phyloP scores from a whole-genome alignment of 2,329 filamentous ascomycete genomes.

The Sporothrix humicola region DNA sequence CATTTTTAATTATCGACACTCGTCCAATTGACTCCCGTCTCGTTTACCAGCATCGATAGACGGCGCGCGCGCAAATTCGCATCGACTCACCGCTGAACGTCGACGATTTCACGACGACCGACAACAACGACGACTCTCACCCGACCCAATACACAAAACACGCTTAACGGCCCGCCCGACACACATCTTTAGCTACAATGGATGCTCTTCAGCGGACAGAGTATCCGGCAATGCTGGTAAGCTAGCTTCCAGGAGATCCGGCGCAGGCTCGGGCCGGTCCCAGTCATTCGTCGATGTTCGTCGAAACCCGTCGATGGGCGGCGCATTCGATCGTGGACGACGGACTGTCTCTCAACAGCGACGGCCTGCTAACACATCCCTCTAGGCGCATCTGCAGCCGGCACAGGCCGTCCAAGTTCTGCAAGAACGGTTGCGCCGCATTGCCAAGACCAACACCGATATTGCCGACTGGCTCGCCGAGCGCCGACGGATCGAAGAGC shows the following conservation, averaged over 20 bases:
- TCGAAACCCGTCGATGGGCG: too few relatives aligned
- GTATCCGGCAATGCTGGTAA: slow-evolving; percentile 93
- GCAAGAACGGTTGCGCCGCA: slow-evolving; percentile 85
- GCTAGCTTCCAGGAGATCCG: slow-evolving; percentile 34
- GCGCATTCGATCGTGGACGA: not conserved
- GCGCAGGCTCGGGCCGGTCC: too few relatives aligned
- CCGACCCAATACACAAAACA: not conserved
- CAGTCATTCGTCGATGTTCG: too few relatives aligned
- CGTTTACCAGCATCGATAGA: not conserved
- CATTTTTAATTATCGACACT: not conserved
- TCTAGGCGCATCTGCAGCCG: slow-evolving; percentile 79
- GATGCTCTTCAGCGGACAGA: slow-evolving; percentile 82
- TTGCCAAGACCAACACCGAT: slow-evolving; percentile 83
- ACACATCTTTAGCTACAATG: slow-evolving; percentile 49
- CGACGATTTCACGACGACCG: slow-evolving; percentile 1
- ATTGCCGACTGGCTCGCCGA: slow-evolving; percentile 76
- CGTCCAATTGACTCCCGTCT: too few relatives aligned
- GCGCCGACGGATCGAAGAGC: slow-evolving; percentile 87
- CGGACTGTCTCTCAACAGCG: too few relatives aligned
- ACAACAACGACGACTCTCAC: not conserved
- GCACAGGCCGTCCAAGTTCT: slow-evolving; percentile 80
- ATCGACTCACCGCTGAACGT: not conserved
- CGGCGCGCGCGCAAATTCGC: not conserved
- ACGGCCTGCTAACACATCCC: slow-evolving; percentile 24
- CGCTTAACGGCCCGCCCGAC: too few relatives aligned